Conservation (phyloP, 306 rosid genomes). For the Castanospermum australe region DNA sequence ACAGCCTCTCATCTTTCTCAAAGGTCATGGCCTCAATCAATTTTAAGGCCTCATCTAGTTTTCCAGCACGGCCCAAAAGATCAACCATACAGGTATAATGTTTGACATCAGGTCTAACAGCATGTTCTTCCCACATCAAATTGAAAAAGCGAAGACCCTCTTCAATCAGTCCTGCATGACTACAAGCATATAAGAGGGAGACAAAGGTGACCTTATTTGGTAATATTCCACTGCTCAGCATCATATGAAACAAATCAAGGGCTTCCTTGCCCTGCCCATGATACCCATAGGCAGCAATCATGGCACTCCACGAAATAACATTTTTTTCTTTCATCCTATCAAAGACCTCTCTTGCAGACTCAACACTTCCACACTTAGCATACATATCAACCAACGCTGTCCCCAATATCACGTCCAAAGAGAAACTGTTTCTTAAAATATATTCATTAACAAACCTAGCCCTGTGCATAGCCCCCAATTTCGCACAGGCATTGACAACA, state of each 20-base stretch:
- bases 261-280: slow-evolving; percentile 74
- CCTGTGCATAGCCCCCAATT: slow-evolving; percentile 70
- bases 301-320: slow-evolving; percentile 80
- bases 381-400: slow-evolving; percentile 79
- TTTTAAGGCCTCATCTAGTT: slow-evolving; percentile 63
- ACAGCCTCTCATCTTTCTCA: slow-evolving; percentile 67
- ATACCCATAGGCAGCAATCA: slow-evolving; percentile 80
- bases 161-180: slow-evolving; percentile 69
- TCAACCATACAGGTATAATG: slow-evolving; percentile 84
- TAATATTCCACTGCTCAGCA: slow-evolving; percentile 48
- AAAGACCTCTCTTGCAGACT: slow-evolving; percentile 61
- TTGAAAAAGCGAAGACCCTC: slow-evolving; percentile 63
- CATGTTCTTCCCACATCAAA: slow-evolving; percentile 58
- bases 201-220: slow-evolving; percentile 68
- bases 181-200: slow-evolving; percentile 79
- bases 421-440: slow-evolving; percentile 41
- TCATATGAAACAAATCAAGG: slow-evolving; percentile 52
- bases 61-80: slow-evolving; percentile 80
- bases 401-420: slow-evolving; percentile 68
- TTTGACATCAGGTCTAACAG: slow-evolving; percentile 65
- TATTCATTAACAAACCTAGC: slow-evolving; percentile 58
- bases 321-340: slow-evolving; percentile 65
- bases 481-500: slow-evolving; percentile 72
- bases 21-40: slow-evolving; percentile 52
- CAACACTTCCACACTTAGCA: slow-evolving; percentile 73